phyloP scores from a whole-genome alignment of 768 basidiomycete genomes.

The Termitomyces heimii region DNA sequence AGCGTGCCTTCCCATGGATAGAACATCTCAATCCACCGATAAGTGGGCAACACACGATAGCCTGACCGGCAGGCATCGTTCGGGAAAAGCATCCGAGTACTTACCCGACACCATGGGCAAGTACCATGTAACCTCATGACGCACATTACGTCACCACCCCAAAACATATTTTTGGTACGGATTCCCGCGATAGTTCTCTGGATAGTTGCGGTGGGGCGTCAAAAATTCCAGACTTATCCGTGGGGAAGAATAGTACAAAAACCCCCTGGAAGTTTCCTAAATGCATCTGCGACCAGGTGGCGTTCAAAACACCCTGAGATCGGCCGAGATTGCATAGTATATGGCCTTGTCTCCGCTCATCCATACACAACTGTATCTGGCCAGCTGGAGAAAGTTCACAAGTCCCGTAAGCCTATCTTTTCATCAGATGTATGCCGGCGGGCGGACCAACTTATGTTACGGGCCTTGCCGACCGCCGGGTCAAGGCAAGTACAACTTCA shows the following conservation, averaged over 20 bases:
- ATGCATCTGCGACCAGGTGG: not conserved
- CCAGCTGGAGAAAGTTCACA: not conserved
- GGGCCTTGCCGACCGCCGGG: not conserved
- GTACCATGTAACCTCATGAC: not conserved
- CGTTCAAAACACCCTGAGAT: not conserved
- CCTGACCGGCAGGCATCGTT: not conserved
- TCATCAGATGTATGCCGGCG: not conserved
- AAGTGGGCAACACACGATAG: not conserved
- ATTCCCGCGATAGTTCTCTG: constrained; percentile 7
- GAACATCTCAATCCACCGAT: constrained; percentile 2
- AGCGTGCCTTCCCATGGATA: not conserved
- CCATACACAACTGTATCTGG: not conserved
- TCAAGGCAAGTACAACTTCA: not conserved
- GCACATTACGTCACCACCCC: not conserved
- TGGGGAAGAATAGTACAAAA: not conserved
- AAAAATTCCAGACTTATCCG: not conserved
- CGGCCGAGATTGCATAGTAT: not conserved
- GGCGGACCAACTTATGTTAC: not conserved
- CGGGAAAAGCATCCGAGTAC: not conserved
- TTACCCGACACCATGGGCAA: not conserved
- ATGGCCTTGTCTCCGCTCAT: not conserved
- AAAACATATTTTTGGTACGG: not conserved
- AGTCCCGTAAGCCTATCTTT: too few relatives aligned
- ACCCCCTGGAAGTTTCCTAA: not conserved
- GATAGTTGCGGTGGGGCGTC: not conserved